Conservation (phyloP, 2,329 filamentous ascomycete genomes). For the Geosmithia morbida region DNA sequence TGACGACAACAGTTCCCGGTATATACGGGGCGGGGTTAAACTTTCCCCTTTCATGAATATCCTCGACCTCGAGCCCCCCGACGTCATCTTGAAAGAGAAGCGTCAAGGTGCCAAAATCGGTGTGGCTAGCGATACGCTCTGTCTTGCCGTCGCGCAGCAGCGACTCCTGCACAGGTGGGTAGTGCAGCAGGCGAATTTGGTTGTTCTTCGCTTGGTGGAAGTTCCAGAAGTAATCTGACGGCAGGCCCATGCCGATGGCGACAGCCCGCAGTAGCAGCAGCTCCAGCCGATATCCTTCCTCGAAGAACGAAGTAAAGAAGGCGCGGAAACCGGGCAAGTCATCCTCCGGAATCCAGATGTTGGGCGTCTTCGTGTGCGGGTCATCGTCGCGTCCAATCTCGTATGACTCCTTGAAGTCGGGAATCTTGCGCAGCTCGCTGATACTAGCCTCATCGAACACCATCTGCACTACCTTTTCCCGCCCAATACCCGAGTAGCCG, state of each 20-base stretch:
- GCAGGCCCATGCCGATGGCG: conserved; percentile 16
- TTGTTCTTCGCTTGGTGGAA: conserved; percentile 5
- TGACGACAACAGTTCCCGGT: conserved; percentile 12
- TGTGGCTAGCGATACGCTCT: conserved; percentile 15
- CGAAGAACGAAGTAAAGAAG: conserved; percentile 16
- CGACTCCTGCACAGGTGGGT: conserved; percentile 8
- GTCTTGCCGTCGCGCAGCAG: conserved; percentile 11
- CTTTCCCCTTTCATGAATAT: conserved; percentile 9
- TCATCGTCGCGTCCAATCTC: conserved; percentile 14
- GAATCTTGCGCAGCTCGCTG: conserved; percentile 10
- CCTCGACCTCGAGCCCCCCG: conserved; percentile 14
- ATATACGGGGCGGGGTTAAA: conserved; percentile 13
- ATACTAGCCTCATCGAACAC: conserved; percentile 12
- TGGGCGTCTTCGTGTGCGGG: conserved; percentile 6
- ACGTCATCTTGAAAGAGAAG: conserved; percentile 10
- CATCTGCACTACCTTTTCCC: conserved; percentile 15
- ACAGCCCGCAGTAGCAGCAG: conserved; percentile 14
- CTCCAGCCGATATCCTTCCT: conserved; percentile 12
- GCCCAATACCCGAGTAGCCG: conserved; percentile 16
- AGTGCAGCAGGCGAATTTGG: conserved; percentile 7
- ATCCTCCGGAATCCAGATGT: conserved; percentile 23
- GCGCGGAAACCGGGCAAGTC: conserved; percentile 19
- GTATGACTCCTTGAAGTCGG: conserved; percentile 23
- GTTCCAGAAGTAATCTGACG: conserved; percentile 5
- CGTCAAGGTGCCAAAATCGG: conserved; percentile 17